Conservation (phyloP, 2,329 filamentous ascomycete genomes). For the Chaetomiaceae sp. region DNA sequence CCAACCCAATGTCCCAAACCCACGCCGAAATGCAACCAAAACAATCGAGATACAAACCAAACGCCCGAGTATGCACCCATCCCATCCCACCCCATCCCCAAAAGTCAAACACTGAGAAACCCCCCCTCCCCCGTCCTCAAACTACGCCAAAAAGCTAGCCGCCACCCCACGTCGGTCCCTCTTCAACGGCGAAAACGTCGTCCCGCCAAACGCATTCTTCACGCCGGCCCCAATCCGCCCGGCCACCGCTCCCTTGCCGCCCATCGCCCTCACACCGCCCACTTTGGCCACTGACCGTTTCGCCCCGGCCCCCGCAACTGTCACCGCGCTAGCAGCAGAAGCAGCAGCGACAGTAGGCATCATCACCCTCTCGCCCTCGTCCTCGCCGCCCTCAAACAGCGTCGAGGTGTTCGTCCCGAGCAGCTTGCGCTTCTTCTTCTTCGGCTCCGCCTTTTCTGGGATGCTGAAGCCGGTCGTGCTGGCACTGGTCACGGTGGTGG, state of each 20-base stretch:
- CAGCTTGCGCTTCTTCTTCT: conserved; percentile 70
- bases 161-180: conserved; percentile 58
- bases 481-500: conserved; percentile 12
- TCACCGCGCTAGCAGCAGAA: conserved; percentile 1
- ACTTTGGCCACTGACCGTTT: conserved; percentile 27
- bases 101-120: no score
- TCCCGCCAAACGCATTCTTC: conserved; percentile 46
- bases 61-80: conserved; percentile 4
- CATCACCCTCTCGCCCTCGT: conserved; percentile 40
- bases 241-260: conserved; percentile 9
- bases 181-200: conserved; percentile 67
- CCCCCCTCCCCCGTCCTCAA: background rate
- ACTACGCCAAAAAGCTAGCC: conserved; percentile 55
- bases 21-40: conserved; percentile 3
- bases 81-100: background rate
- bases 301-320: no score
- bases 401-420: conserved; percentile 61
- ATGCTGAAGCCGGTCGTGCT: conserved; percentile 2
- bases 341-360: conserved; percentile 23
- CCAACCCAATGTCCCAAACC: conserved; percentile 2
- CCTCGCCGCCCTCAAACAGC: conserved; percentile 63
- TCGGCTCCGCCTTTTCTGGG: conserved; percentile 36
- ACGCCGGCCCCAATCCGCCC: conserved; percentile 36
- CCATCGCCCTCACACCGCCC: conserved; percentile 21
- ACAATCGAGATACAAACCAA: background rate